Evolutionary conservation across 768 basidiomycete species (phyloP).

Genomic region (Hygrocybe punicea): DNA sequence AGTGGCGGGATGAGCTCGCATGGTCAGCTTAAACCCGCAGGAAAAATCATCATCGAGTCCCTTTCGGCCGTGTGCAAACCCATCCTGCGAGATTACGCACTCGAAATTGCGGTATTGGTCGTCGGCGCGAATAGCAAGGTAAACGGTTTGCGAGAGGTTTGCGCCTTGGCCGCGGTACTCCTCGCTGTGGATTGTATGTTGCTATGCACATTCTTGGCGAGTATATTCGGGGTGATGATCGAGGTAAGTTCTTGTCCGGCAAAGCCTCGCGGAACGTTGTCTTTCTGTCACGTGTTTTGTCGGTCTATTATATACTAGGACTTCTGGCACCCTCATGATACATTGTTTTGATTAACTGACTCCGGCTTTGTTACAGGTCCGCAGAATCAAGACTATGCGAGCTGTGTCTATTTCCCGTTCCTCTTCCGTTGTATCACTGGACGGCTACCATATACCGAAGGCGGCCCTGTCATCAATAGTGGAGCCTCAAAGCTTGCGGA

Average conservation of each 20-base stretch:
- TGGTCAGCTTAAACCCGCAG: conserved; percentile 62
- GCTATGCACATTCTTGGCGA: conserved; percentile 86
- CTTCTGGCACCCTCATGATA: neutral
- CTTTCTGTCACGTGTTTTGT: conserved; percentile 1
- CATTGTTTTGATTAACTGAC: neutral
- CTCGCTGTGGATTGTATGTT: conserved; percentile 83
- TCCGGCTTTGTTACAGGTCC: conserved; percentile 46
- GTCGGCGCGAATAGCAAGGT: conserved; percentile 86
- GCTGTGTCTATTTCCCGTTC: conserved; percentile 41
- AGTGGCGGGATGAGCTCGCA: conserved; percentile 34
- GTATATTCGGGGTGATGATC: conserved; percentile 91
- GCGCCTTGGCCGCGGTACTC: conserved; percentile 87
- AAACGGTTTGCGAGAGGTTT: conserved; percentile 88
- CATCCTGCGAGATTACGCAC: conserved; percentile 88
- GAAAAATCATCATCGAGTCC: conserved; percentile 80
- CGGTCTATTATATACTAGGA: neutral
- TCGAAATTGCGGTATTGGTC: conserved; percentile 86
- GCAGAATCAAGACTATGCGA: conserved; percentile 63
- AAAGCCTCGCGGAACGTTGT: no score
- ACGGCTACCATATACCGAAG: neutral
- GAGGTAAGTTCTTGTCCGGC: conserved; percentile 54
- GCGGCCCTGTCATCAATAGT: neutral
- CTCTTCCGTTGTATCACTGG: conserved; percentile 21
- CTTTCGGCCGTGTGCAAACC: conserved; percentile 73
- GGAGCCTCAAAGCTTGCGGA: conserved; percentile 10